These are phyloP conservation scores for Leucogyrophana mollusca DNA, from an alignment of 768 basidiomycete genomes.

Conservation along the genomic window DNA sequence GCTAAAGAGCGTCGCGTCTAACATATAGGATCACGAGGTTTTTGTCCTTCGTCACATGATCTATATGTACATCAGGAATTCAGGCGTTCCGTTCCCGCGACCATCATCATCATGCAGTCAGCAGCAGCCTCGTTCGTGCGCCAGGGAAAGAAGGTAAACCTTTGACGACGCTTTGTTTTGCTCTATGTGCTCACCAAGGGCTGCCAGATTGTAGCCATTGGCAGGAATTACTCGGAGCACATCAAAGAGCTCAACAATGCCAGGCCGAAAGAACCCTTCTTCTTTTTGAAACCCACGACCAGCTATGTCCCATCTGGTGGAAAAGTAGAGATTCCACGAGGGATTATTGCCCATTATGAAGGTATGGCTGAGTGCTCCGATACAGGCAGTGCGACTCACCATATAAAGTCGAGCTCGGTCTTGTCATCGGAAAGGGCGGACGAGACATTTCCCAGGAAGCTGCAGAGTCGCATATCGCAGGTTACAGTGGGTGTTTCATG, in stretches of 20 bases:
- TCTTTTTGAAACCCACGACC: slow-evolving; percentile 96
- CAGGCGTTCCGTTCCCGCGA: slow-evolving; percentile 4
- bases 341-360: slow-evolving; percentile 88
- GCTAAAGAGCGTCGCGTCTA: too few species aligned
- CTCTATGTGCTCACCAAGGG: neutral
- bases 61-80: neutral
- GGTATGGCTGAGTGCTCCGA: slow-evolving; percentile 41
- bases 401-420: slow-evolving; percentile 83
- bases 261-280: slow-evolving; percentile 89
- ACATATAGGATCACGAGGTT: too few species aligned
- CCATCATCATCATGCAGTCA: slow-evolving; percentile 25
- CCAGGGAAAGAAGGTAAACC: slow-evolving; percentile 45
- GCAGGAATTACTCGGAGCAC: slow-evolving; percentile 91
- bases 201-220: slow-evolving; percentile 91
- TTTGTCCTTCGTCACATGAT: neutral
- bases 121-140: slow-evolving; percentile 40
- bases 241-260: slow-evolving; percentile 90
- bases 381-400: too few species aligned
- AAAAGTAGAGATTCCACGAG: slow-evolving; percentile 80
- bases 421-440: slow-evolving; percentile 90
- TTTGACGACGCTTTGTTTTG: neutral
- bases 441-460: slow-evolving; percentile 74
- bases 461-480: slow-evolving; percentile 81
- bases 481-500: slow-evolving; percentile 66
- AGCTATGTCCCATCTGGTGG: slow-evolving; percentile 81